phyloP scores from a whole-genome alignment of 2,329 filamentous ascomycete genomes.

The Hypomyces perniciosus region DNA sequence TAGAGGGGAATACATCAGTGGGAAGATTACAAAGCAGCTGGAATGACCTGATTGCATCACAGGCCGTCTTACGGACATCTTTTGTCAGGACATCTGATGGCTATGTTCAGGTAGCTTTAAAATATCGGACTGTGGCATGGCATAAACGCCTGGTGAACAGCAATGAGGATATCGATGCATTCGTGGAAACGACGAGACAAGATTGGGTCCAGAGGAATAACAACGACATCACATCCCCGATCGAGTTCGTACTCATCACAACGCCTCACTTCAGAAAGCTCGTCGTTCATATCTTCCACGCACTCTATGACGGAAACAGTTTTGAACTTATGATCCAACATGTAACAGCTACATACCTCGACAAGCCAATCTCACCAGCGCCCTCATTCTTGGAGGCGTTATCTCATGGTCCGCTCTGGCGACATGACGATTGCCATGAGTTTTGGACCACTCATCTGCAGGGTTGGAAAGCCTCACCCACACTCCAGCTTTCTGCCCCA shows the following conservation, averaged over 20 bases:
- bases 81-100: slow-evolving; percentile 72
- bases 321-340: slow-evolving; percentile 60
- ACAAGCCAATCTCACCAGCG: slow-evolving; percentile 22
- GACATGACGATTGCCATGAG: slow-evolving; percentile 31
- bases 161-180: slow-evolving; percentile 25
- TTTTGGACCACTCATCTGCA: slow-evolving; percentile 65
- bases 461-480: slow-evolving; percentile 19
- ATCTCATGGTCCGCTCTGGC: slow-evolving; percentile 60
- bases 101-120: slow-evolving; percentile 65
- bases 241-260: slow-evolving; percentile 43
- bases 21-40: slow-evolving; percentile 52
- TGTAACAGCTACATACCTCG: slow-evolving; percentile 33
- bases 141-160: slow-evolving; percentile 25
- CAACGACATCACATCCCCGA: slow-evolving; percentile 41
- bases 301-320: slow-evolving; percentile 78
- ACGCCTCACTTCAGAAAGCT: slow-evolving; percentile 34
- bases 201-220: slow-evolving; percentile 52
- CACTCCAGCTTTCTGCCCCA: slow-evolving; percentile 11
- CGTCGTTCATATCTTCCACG: slow-evolving; percentile 72
- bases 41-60: slow-evolving; percentile 40
- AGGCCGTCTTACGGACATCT: slow-evolving; percentile 63
- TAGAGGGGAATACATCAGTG: slow-evolving; percentile 42
- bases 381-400: slow-evolving; percentile 63
- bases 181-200: slow-evolving; percentile 31
- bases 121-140: slow-evolving; percentile 39